Evolutionary conservation across 2,329 filamentous ascomycete species (phyloP).

Genomic region (Verticillium nubilum): DNA sequence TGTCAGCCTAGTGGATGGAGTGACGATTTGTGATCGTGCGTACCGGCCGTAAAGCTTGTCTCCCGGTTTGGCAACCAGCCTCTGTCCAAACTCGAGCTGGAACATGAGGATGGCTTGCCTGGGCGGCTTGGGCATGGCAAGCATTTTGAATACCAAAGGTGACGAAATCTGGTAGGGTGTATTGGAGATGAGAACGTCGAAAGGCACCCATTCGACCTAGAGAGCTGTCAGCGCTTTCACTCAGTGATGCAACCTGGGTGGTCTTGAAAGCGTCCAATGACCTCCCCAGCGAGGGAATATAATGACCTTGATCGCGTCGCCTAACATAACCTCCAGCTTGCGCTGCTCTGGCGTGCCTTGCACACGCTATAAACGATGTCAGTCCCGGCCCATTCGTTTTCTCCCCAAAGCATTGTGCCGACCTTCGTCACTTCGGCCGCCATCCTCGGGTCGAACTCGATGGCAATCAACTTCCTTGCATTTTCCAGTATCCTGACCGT

Average conservation of each 20-base stretch:
- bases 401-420: not conserved
- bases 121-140: conserved; percentile 76
- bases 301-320: conserved; percentile 56
- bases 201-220: conserved; percentile 45
- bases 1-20: not conserved
- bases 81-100: conserved; percentile 89
- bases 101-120: conserved; percentile 90
- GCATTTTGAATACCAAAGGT: conserved; percentile 84
- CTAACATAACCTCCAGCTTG: conserved; percentile 80
- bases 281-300: not conserved
- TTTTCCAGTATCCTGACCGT: conserved; percentile 86
- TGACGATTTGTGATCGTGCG: conserved; percentile 32
- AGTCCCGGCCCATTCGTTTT: conserved; percentile 34
- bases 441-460: conserved; percentile 95
- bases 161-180: conserved; percentile 75
- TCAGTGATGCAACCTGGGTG: not conserved
- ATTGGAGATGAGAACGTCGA: conserved; percentile 76
- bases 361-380: conserved; percentile 69
- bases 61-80: conserved; percentile 73
- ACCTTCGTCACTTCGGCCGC: conserved; percentile 88
- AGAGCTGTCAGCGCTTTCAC: not conserved
- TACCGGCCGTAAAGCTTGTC: conserved; percentile 45
- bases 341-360: conserved; percentile 83
- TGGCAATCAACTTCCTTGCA: conserved; percentile 74
- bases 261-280: not conserved